These are phyloP conservation scores for Aechmea fasciata DNA, from an alignment of 176 grass and related monocot genomes.

Conservation along the genomic window DNA sequence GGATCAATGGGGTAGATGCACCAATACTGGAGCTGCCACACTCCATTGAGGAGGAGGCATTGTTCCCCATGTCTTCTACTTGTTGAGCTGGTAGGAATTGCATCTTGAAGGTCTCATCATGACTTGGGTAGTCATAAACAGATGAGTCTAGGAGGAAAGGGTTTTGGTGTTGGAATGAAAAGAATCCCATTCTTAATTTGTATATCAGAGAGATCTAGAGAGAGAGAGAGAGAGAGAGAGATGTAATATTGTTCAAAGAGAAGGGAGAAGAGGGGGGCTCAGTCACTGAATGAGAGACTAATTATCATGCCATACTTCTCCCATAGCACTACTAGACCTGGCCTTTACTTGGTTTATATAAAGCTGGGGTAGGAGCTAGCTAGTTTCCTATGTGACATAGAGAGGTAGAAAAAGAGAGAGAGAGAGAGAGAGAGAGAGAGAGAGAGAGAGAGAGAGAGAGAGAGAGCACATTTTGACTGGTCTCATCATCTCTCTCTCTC, in stretches of 20 bases:
- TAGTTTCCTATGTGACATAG: too few relatives aligned
- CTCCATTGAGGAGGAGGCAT: conserved; percentile 11
- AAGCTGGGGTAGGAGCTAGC: background rate
- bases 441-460: background rate
- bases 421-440: conserved; percentile 21
- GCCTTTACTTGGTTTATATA: conserved; percentile 31
- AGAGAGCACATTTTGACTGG: too few relatives aligned
- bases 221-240: background rate
- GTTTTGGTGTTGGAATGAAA: conserved; percentile 25
- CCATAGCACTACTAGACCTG: too few relatives aligned
- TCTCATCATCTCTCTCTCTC: too few relatives aligned
- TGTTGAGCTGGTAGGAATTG: background rate
- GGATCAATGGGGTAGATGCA: background rate
- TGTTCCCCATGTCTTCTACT: conserved; percentile 21
- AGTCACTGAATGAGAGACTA: too few relatives aligned
- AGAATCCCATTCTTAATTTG: conserved; percentile 21
- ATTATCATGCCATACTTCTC: too few relatives aligned
- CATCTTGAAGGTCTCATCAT: background rate
- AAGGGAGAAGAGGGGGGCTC: too few relatives aligned
- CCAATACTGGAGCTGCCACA: conserved; percentile 15
- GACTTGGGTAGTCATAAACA: background rate
- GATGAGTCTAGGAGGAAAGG: conserved; percentile 18
- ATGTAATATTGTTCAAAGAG: background rate
- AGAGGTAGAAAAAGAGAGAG: background rate
- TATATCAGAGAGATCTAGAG: background rate